phyloP scores from a whole-genome alignment of 768 basidiomycete species.

The Lactarius trivialis region DNA sequence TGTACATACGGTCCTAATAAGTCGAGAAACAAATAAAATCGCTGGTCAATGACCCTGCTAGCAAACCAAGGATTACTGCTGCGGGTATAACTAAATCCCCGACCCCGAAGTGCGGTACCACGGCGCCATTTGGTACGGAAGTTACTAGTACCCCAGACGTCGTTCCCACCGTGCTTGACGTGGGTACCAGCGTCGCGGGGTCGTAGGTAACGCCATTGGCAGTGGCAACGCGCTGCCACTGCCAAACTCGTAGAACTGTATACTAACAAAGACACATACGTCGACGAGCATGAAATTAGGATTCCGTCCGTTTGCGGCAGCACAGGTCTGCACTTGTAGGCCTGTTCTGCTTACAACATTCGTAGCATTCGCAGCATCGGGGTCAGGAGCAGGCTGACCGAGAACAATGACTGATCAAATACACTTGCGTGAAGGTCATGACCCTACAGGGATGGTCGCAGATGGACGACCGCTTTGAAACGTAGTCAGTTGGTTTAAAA shows the following conservation, averaged over 20 bases:
- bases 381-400: constrained; percentile 61
- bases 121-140: constrained; percentile 17
- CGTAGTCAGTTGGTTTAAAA: constrained; percentile 51
- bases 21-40: neutral
- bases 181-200: constrained; percentile 54
- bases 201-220: constrained; percentile 72
- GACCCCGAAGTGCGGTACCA: neutral
- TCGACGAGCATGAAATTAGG: constrained; percentile 91
- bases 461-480: constrained; percentile 56
- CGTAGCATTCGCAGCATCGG: constrained; percentile 56
- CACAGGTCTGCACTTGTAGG: constrained; percentile 66
- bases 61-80: neutral
- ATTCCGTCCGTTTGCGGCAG: constrained; percentile 44
- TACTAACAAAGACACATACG: constrained; percentile 39
- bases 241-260: constrained; percentile 74
- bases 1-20: neutral
- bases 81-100: neutral
- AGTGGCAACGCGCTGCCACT: constrained; percentile 71
- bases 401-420: constrained; percentile 80
- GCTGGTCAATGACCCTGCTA: neutral
- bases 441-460: constrained; percentile 46
- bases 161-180: constrained; percentile 25
- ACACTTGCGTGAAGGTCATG: constrained; percentile 88
- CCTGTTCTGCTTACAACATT: constrained; percentile 69
- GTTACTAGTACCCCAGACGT: constrained; percentile 30